Percentiles rank a stretch among this genome's conserved stretches.
Evolutionary conservation across 2,329 filamentous ascomycete genomes (phyloP).

Genomic region (Pseudocercospora crystallina): DNA sequence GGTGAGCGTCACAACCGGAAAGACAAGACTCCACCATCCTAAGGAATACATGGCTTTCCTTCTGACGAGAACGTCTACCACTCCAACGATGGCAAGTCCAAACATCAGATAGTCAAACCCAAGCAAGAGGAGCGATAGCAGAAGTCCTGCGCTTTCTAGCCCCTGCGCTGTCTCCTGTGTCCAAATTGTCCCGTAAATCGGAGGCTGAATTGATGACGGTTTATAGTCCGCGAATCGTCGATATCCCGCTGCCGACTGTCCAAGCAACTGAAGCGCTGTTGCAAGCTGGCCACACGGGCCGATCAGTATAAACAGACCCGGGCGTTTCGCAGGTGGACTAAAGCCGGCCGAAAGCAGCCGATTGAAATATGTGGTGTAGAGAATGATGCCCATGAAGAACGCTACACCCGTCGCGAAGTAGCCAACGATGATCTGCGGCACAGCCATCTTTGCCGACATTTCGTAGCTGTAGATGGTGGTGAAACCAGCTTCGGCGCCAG

Average conservation of each 20-base stretch:
- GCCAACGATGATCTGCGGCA: slow-evolving; percentile 11
- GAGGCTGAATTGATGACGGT: slow-evolving; percentile 6
- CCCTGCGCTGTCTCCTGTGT: slow-evolving; percentile 8
- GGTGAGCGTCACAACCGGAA: slow-evolving; percentile 16
- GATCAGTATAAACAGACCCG: slow-evolving; percentile 12
- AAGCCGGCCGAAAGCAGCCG: slow-evolving; percentile 10
- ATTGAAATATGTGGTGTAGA: slow-evolving; percentile 16
- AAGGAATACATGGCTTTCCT: slow-evolving; percentile 6
- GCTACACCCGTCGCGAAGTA: slow-evolving; percentile 14
- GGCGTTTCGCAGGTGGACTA: slow-evolving; percentile 3
- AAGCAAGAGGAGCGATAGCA: slow-evolving; percentile 11
- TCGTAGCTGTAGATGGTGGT: slow-evolving; percentile 4
- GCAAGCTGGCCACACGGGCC: slow-evolving; percentile 14
- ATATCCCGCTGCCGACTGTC: slow-evolving; percentile 6
- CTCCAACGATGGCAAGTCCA: slow-evolving; percentile 11
- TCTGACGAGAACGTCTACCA: slow-evolving; percentile 11
- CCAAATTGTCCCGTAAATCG: slow-evolving; percentile 12
- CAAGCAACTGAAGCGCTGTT: slow-evolving; percentile 14
- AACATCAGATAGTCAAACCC: slow-evolving; percentile 16
- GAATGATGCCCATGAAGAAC: slow-evolving; percentile 14
- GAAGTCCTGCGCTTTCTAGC: slow-evolving; percentile 9
- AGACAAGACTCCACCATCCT: slow-evolving; percentile 16
- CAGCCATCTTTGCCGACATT: slow-evolving; percentile 13
- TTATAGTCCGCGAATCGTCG: slow-evolving; percentile 13
- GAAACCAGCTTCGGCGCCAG: slow-evolving; percentile 9